Evolutionary conservation across 2,329 filamentous ascomycete species (phyloP).

Genomic region (Leptographium galeiforme): DNA sequence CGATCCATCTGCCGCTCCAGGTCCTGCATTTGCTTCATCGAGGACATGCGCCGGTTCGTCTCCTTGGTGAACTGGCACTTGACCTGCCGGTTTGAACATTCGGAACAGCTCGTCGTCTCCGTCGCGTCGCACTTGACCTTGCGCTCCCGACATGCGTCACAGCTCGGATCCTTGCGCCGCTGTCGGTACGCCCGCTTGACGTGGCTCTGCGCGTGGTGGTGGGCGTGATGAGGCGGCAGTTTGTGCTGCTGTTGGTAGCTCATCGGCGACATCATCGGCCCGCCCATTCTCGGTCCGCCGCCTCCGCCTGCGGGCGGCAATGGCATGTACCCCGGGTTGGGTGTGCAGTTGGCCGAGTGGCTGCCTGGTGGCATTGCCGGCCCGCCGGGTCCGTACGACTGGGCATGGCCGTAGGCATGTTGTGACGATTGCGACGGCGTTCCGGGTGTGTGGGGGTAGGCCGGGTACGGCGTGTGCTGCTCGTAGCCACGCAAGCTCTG

Average conservation of each 20-base stretch:
- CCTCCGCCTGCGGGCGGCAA: slow-evolving; percentile 2
- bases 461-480: background rate
- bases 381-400: slow-evolving; percentile 36
- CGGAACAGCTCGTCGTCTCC: slow-evolving; percentile 89
- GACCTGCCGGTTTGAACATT: slow-evolving; percentile 91
- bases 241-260: background rate
- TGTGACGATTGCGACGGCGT: background rate
- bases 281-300: background rate
- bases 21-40: slow-evolving; percentile 97
- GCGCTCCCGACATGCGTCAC: slow-evolving; percentile 84
- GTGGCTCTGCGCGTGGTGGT: slow-evolving; percentile 44
- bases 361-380: slow-evolving; percentile 42
- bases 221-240: slow-evolving; percentile 1
- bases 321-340: slow-evolving; percentile 27
- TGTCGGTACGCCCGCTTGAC: slow-evolving; percentile 94
- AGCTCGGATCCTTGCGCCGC: slow-evolving; percentile 89
- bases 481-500: background rate
- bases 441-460: background rate
- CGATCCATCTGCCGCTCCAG: slow-evolving; percentile 80
- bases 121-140: slow-evolving; percentile 90
- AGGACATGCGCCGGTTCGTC: slow-evolving; percentile 96
- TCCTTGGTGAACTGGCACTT: slow-evolving; percentile 99
- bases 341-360: slow-evolving; percentile 43
- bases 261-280: background rate
- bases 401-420: slow-evolving; percentile 1